A percentile compares a stretch with the other conserved stretches of the same genome.
Evolutionary conservation across 2,329 filamentous ascomycete species (phyloP).

Genomic region (Fusarium palustre): DNA sequence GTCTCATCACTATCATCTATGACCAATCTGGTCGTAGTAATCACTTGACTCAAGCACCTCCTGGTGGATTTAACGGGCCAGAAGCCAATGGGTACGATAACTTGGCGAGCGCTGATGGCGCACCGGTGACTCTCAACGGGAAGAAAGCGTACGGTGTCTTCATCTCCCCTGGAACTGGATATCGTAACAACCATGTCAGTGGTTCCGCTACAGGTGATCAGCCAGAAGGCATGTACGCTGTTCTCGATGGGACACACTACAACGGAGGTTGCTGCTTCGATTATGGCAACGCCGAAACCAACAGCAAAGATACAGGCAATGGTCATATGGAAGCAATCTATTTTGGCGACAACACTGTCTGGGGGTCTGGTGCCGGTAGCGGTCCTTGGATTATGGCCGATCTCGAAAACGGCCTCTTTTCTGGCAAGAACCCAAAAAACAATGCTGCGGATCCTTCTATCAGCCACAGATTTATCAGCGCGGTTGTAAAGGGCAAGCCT

Average conservation of each 20-base stretch:
- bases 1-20: slow-evolving; percentile 72
- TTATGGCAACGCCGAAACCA: slow-evolving; percentile 56
- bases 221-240: slow-evolving; percentile 23
- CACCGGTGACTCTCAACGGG: slow-evolving; percentile 26
- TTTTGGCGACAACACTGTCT: slow-evolving; percentile 66
- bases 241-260: slow-evolving; percentile 32
- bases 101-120: slow-evolving; percentile 23
- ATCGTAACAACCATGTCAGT: slow-evolving; percentile 16
- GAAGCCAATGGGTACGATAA: slow-evolving; percentile 26
- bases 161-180: slow-evolving; percentile 24
- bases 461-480: slow-evolving; percentile 13
- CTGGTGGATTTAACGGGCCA: slow-evolving; percentile 59
- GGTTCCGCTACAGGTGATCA: slow-evolving; percentile 27
- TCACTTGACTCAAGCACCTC: slow-evolving; percentile 70
- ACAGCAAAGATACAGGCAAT: slow-evolving; percentile 64
- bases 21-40: slow-evolving; percentile 73
- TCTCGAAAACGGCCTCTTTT: slow-evolving; percentile 75
- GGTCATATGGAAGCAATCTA: slow-evolving; percentile 79
- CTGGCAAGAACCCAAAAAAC: slow-evolving; percentile 53
- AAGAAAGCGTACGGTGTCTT: slow-evolving; percentile 33
- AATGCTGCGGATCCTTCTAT: slow-evolving; percentile 18
- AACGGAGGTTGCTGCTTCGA: slow-evolving; percentile 30
- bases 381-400: slow-evolving; percentile 78
- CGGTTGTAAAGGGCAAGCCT: slow-evolving; percentile 9
- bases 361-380: slow-evolving; percentile 67